Evolutionary conservation across 768 basidiomycete genomes (phyloP).

Genomic region (Serpula lacrymans): DNA sequence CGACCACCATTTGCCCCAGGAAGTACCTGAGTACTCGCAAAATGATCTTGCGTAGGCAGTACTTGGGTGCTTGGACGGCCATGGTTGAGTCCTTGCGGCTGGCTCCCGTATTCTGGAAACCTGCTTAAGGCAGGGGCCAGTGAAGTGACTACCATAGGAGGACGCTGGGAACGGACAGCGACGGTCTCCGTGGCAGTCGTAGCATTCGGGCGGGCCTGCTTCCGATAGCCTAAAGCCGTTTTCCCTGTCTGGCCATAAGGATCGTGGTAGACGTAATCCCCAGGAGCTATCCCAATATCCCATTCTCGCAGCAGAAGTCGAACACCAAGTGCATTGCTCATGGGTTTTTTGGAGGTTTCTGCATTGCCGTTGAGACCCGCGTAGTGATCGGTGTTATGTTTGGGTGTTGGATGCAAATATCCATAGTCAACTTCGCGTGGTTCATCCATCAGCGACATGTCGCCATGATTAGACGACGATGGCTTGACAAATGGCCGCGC

Average conservation of each 20-base stretch:
- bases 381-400: slow-evolving; percentile 23
- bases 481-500: slow-evolving; percentile 34
- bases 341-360: slow-evolving; percentile 24
- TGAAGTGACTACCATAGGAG: slow-evolving; percentile 39
- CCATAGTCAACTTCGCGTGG: slow-evolving; percentile 60
- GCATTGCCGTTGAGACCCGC: slow-evolving; percentile 16
- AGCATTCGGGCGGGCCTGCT: slow-evolving; percentile 4
- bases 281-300: slow-evolving; percentile 53
- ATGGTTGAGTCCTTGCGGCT: slow-evolving; percentile 2
- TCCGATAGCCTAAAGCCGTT: slow-evolving; percentile 14
- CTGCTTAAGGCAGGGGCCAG: slow-evolving; percentile 11
- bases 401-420: slow-evolving; percentile 52
- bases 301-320: slow-evolving; percentile 67
- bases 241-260: slow-evolving; percentile 42
- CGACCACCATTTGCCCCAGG: slow-evolving; percentile 73
- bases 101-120: slow-evolving; percentile 1
- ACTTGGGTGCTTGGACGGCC: slow-evolving; percentile 16
- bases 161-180: slow-evolving; percentile 23
- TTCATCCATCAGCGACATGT: slow-evolving; percentile 49
- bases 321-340: slow-evolving; percentile 53
- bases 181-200: slow-evolving; percentile 17
- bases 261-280: slow-evolving; percentile 49
- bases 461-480: slow-evolving; percentile 16
- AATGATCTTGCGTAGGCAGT: slow-evolving; percentile 38
- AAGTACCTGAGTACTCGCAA: slow-evolving; percentile 66